Evolutionary conservation across 495 filamentous ascomycete genomes (phyloP).

Genomic region (Daldinia loculata): DNA sequence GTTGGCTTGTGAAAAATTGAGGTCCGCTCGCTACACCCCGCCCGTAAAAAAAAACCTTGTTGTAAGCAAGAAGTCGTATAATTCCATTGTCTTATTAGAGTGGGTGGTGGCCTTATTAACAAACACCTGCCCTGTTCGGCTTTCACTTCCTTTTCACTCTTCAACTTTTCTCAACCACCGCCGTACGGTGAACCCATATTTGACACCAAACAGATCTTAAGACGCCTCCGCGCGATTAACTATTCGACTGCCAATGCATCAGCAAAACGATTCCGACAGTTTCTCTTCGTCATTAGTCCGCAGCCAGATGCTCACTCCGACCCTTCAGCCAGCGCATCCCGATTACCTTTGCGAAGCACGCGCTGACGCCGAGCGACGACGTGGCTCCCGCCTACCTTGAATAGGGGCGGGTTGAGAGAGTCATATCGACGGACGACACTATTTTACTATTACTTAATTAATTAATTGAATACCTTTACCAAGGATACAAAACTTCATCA

Average conservation of each 20-base stretch:
- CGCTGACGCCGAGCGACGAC: slow-evolving; percentile 60
- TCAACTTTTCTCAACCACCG: slow-evolving; percentile 40
- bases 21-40: slow-evolving; percentile 27
- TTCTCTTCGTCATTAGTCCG: slow-evolving; percentile 56
- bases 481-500: slow-evolving; percentile 45
- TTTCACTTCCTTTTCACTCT: slow-evolving; percentile 23
- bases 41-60: slow-evolving; percentile 10
- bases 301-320: slow-evolving; percentile 58
- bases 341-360: slow-evolving; percentile 53
- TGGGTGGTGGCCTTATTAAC: slow-evolving; percentile 6
- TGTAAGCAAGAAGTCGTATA: slow-evolving; percentile 19
- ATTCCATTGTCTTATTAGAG: slow-evolving; percentile 1
- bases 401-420: slow-evolving; percentile 43
- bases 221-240: slow-evolving; percentile 11
- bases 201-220: slow-evolving; percentile 22
- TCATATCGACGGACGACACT: slow-evolving; percentile 21
- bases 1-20: slow-evolving; percentile 22
- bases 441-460: slow-evolving; percentile 29
- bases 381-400: slow-evolving; percentile 57
- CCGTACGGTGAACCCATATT: slow-evolving; percentile 41
- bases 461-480: slow-evolving; percentile 23
- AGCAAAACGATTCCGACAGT: slow-evolving; percentile 50
- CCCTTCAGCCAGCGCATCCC: slow-evolving; percentile 51
- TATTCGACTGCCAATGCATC: slow-evolving; percentile 55
- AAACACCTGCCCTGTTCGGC: background rate